Percentiles rank a stretch among this genome's conserved stretches.
These are phyloP conservation scores for Phtheirospermum japonicum DNA, from an alignment of 257 asterid species.

Conservation along the genomic window DNA sequence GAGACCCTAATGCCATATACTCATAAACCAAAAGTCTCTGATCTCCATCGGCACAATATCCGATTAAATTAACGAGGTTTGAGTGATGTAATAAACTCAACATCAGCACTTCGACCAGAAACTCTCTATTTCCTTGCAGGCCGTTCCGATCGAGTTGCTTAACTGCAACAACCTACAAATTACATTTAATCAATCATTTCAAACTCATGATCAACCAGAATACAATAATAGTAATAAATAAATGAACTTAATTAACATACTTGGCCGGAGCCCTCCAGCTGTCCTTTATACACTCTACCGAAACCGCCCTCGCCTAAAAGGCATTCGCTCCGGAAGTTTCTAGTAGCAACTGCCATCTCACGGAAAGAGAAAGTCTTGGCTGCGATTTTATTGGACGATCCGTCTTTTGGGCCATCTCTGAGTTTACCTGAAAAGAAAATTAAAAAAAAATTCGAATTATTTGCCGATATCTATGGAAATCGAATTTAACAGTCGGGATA, in stretches of 20 bases:
- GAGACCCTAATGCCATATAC: constrained; percentile 83
- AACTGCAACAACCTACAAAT: constrained; percentile 69
- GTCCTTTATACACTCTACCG: constrained; percentile 91
- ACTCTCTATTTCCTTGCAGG: constrained; percentile 85
- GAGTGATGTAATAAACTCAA: constrained; percentile 84
- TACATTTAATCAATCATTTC: background rate
- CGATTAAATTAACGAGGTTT: constrained; percentile 83
- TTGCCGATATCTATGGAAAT: too few species aligned
- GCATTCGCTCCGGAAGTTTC: constrained; percentile 63
- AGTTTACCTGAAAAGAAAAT: constrained; percentile 37
- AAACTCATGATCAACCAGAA: background rate
- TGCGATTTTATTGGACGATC: constrained; percentile 58
- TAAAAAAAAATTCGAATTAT: too few species aligned
- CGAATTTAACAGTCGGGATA: too few species aligned
- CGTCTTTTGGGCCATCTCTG: constrained; percentile 47
- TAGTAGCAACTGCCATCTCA: constrained; percentile 79
- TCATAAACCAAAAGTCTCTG: constrained; percentile 91
- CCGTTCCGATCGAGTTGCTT: constrained; percentile 96
- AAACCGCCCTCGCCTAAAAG: constrained; percentile 94
- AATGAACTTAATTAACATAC: constrained; percentile 29
- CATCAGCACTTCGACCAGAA: constrained; percentile 91
- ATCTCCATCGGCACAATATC: constrained; percentile 95
- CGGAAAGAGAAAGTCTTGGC: constrained; percentile 79
- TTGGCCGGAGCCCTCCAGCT: constrained; percentile 60
- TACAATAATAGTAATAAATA: background rate